A percentile compares a stretch with the other conserved stretches of the same genome.
These are phyloP conservation scores for Penicillium sp. DNA, from an alignment of 2,329 filamentous ascomycete species.

Conservation along the genomic window DNA sequence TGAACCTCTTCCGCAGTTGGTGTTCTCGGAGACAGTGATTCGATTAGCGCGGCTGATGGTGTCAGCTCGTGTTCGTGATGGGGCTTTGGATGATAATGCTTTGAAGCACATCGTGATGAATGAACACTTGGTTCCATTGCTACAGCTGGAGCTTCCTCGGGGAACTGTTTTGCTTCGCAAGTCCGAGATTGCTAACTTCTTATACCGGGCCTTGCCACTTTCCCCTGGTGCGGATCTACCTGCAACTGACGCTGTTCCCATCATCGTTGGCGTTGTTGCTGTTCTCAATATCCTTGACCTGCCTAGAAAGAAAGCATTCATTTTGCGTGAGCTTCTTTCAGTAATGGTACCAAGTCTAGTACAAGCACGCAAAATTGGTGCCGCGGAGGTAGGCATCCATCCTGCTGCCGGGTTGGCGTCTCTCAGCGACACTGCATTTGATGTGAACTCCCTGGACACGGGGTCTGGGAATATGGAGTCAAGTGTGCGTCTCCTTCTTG, in stretches of 20 bases:
- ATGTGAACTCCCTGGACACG: conserved; percentile 45
- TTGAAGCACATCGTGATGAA: conserved; percentile 61
- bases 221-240: conserved; percentile 62
- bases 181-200: conserved; percentile 62
- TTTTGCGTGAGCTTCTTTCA: conserved; percentile 80
- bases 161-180: conserved; percentile 52
- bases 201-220: conserved; percentile 71
- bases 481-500: conserved; percentile 41
- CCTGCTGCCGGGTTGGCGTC: conserved; percentile 83
- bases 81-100: conserved; percentile 52
- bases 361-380: conserved; percentile 86
- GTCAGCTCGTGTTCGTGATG: conserved; percentile 51
- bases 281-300: conserved; percentile 77
- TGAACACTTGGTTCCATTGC: conserved; percentile 41
- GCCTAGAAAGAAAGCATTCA: conserved; percentile 85
- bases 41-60: conserved; percentile 55
- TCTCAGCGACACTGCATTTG: conserved; percentile 56
- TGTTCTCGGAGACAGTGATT: conserved; percentile 58
- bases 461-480: conserved; percentile 45
- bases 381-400: conserved; percentile 94
- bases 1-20: conserved; percentile 54
- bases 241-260: conserved; percentile 71
- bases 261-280: conserved; percentile 83
- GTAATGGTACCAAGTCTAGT: conserved; percentile 81
- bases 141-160: conserved; percentile 37